Percentiles rank a stretch among this genome's conserved stretches.
Evolutionary conservation across 768 basidiomycete genomes (phyloP).

Genomic region (Pisolithus orientalis): DNA sequence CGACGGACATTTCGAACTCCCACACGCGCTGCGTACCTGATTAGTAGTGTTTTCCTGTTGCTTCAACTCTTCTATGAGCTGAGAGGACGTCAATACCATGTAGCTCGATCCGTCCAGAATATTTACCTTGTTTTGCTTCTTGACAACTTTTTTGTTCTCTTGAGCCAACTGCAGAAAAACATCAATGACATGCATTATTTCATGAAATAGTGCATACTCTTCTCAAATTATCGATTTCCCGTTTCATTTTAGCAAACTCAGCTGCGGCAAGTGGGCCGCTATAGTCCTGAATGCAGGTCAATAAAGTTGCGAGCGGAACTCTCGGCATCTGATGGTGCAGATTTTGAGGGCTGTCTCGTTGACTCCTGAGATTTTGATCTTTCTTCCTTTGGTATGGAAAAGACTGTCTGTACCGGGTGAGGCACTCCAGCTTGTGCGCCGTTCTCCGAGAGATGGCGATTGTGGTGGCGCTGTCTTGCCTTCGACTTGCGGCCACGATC

Average conservation of each 20-base stretch:
- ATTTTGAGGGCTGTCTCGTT: slow-evolving; percentile 14
- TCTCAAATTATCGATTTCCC: slow-evolving; percentile 52
- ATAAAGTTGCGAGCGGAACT: slow-evolving; percentile 16
- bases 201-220: slow-evolving; percentile 25
- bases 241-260: slow-evolving; percentile 50
- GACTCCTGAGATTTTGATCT: slow-evolving; percentile 34
- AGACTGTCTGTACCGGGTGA: slow-evolving; percentile 4
- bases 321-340: slow-evolving; percentile 20
- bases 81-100: slow-evolving; percentile 3
- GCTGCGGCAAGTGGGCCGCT: slow-evolving; percentile 35
- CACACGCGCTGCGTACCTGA: slow-evolving; percentile 26
- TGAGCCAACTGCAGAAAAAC: slow-evolving; percentile 25
- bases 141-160: slow-evolving; percentile 44
- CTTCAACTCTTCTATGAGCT: slow-evolving; percentile 52
- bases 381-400: slow-evolving; percentile 19
- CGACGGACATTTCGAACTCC: not conserved
- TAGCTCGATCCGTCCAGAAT: not conserved
- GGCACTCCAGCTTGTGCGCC: slow-evolving; percentile 6
- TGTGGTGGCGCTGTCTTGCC: slow-evolving; percentile 20
- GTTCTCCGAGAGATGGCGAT: slow-evolving; percentile 18
- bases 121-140: slow-evolving; percentile 52
- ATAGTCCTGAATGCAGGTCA: slow-evolving; percentile 17
- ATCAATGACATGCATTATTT: slow-evolving; percentile 3
- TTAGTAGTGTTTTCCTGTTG: slow-evolving; percentile 33
- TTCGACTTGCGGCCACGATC: slow-evolving; percentile 30